Conservation (phyloP, 2,329 filamentous ascomycete genomes). For the Ceratocystis lukuohia region DNA sequence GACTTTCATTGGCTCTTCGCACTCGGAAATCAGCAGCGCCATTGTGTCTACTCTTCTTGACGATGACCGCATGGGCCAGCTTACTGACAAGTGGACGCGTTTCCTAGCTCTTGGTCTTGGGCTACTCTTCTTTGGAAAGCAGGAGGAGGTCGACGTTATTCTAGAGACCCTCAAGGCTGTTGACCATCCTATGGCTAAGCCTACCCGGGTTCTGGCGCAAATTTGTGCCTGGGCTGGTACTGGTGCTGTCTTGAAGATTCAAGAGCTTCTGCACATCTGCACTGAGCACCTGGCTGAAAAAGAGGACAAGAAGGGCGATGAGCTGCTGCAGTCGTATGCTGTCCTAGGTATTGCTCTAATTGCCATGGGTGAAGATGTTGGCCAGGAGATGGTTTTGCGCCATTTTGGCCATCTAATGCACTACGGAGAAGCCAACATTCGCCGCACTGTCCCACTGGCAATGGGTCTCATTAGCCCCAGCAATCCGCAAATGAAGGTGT, state of each 20-base stretch:
- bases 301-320: slow-evolving; percentile 88
- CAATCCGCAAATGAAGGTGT: slow-evolving; percentile 99
- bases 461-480: slow-evolving; percentile 95
- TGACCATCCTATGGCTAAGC: slow-evolving; percentile 91
- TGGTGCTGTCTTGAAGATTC: slow-evolving; percentile 89
- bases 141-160: slow-evolving; percentile 98
- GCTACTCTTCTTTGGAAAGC: slow-evolving; percentile 85
- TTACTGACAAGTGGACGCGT: slow-evolving; percentile 96
- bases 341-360: slow-evolving; percentile 89
- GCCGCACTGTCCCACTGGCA: slow-evolving; percentile 85
- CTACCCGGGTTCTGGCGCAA: slow-evolving; percentile 85
- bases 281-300: slow-evolving; percentile 94
- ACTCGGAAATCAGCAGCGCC: slow-evolving; percentile 80
- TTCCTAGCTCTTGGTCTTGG: slow-evolving; percentile 92
- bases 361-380: slow-evolving; percentile 95
- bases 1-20: slow-evolving; percentile 83
- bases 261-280: slow-evolving; percentile 93
- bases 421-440: slow-evolving; percentile 94
- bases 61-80: slow-evolving; percentile 75
- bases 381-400: slow-evolving; percentile 95
- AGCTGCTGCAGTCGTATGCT: slow-evolving; percentile 89
- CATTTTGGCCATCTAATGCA: slow-evolving; percentile 99
- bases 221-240: slow-evolving; percentile 98
- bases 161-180: slow-evolving; percentile 93
- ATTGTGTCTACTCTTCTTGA: slow-evolving; percentile 89